These are phyloP conservation scores for Cymodocea nodosa DNA, from an alignment of 116 monocot species.

Conservation along the genomic window DNA sequence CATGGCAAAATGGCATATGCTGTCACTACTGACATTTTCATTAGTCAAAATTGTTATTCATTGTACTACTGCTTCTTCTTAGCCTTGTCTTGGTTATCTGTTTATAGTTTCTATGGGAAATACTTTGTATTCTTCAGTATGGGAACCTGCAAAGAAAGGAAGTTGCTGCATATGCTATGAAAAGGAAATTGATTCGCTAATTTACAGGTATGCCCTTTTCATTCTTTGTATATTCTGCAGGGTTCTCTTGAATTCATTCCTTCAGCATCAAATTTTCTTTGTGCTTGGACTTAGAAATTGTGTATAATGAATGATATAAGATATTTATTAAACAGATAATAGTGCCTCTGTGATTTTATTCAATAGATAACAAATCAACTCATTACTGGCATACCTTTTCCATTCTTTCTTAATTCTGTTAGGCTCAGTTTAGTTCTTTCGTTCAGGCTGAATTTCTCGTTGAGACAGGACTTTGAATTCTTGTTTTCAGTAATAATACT, in stretches of 20 bases:
- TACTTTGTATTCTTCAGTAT: conserved; percentile 26
- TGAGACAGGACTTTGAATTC: no score
- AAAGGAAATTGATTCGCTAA: conserved; percentile 71
- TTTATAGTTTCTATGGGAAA: conserved; percentile 19
- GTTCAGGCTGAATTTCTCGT: background rate
- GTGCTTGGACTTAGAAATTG: no score
- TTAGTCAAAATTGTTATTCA: background rate
- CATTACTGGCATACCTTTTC: conserved; percentile 48
- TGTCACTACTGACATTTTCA: background rate
- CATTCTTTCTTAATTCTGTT: background rate
- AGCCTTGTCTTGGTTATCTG: background rate
- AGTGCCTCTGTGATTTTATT: no score
- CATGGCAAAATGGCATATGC: background rate
- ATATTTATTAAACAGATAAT: no score
- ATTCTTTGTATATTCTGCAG: background rate
- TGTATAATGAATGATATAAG: no score
- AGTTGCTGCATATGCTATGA: conserved; percentile 79
- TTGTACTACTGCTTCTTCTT: background rate
- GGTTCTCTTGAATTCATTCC: background rate
- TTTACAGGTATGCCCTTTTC: conserved; percentile 53
- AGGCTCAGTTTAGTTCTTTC: background rate
- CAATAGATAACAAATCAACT: conserved; percentile 5
- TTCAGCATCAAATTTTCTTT: background rate
- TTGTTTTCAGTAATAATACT: no score
- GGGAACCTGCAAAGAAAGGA: conserved; percentile 81